A percentile compares a stretch with the other conserved stretches of the same genome.
These are phyloP conservation scores for Cantharellus anzutake DNA, from an alignment of 768 basidiomycete species.

Conservation along the genomic window DNA sequence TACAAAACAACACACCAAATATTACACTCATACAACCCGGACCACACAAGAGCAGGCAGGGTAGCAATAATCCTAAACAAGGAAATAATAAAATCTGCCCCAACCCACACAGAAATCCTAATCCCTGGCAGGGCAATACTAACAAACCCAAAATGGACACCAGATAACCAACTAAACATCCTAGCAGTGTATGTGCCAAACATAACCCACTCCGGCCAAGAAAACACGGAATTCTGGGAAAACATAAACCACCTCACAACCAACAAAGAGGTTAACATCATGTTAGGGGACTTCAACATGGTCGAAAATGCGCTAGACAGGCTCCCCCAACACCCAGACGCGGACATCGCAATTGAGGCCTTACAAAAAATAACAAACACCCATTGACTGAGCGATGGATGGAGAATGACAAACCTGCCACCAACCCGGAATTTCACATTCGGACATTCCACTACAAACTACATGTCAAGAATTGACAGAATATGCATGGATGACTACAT, in stretches of 20 bases:
- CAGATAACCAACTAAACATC: background rate
- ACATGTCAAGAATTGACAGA: background rate
- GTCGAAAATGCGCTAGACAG: background rate
- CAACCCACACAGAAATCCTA: background rate
- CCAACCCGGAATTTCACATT: background rate
- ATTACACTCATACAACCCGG: background rate
- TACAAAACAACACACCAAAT: background rate
- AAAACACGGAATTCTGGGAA: background rate
- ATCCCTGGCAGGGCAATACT: background rate
- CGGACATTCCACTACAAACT: background rate
- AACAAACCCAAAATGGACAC: background rate
- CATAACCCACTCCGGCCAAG: background rate
- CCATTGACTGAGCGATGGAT: background rate
- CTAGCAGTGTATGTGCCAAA: background rate
- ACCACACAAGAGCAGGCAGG: background rate
- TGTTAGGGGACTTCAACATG: background rate
- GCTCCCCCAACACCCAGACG: background rate
- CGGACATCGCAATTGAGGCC: background rate
- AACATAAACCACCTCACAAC: background rate
- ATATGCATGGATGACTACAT: background rate
- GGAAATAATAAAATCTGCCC: background rate
- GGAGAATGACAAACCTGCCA: background rate
- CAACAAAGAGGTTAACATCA: background rate
- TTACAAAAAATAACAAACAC: background rate
- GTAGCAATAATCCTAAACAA: background rate